These are phyloP conservation scores for Talaromyces sp. DNA, from an alignment of 2,329 filamentous ascomycete genomes.

Conservation along the genomic window DNA sequence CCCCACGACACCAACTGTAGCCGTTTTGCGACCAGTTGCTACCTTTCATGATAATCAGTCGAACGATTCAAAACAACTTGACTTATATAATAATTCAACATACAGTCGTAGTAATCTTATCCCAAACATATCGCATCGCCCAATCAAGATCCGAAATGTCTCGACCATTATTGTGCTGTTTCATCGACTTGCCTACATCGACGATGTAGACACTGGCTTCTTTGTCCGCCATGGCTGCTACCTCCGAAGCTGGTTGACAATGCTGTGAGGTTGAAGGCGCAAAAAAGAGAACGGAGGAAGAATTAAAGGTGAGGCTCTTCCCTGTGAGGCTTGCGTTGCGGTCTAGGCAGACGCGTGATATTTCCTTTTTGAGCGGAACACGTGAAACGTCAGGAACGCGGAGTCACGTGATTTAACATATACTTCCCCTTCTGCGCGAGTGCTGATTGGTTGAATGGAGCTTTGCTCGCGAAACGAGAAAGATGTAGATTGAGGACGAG, in stretches of 20 bases:
- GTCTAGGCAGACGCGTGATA: slow-evolving; percentile 43
- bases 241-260: background rate
- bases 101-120: slow-evolving; percentile 76
- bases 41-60: slow-evolving; percentile 39
- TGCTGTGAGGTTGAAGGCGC: background rate
- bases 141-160: slow-evolving; percentile 79
- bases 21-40: slow-evolving; percentile 68
- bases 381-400: slow-evolving; percentile 28
- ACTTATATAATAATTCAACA: too few relatives aligned
- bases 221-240: slow-evolving; percentile 74
- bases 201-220: slow-evolving; percentile 90
- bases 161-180: slow-evolving; percentile 65
- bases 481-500: too few relatives aligned
- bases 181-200: slow-evolving; percentile 86
- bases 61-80: background rate
- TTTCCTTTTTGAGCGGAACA: slow-evolving; percentile 32
- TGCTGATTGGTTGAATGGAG: background rate
- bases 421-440: background rate
- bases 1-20: slow-evolving; percentile 74
- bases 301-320: background rate
- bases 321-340: background rate
- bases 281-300: slow-evolving; percentile 1
- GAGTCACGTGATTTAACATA: slow-evolving; percentile 34
- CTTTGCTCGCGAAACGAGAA: too few relatives aligned
- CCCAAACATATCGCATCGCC: slow-evolving; percentile 90